Base-by-base conservation (phyloP, 2,329 filamentous ascomycete species). In the Trichoderma arundinaceum region DNA sequence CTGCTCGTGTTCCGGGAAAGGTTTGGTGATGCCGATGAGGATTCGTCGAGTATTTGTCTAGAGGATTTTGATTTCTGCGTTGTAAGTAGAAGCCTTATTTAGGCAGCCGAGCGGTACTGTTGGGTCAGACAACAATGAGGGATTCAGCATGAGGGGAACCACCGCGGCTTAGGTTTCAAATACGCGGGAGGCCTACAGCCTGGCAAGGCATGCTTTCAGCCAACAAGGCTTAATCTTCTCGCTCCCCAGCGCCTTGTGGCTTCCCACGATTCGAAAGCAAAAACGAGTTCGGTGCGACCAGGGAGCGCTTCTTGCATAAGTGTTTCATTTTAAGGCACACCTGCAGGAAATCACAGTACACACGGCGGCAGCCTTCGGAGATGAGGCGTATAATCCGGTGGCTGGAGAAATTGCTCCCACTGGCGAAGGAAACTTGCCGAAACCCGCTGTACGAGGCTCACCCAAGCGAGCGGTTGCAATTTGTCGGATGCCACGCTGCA, bases 151-250 rank as follows among this genome's bases (percentile, higher is more conserved):
- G 22, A 28, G 48, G 48, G 59, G 17, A 44, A 32, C 19, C 38
- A 15, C 59, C 17, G 57, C 57, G 3, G 19, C 53, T 62, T 62
- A 62, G 54, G 54, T 33, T 56, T 32, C 19, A 17, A 35, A 10
- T n/a, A 8, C 13, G 35, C 19, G 48, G 48, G 59, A 53, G 59
- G 59, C 59, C 48, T 53, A 62, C 48, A 62, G 28, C 54, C 41
- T 44, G n/a, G 1, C 38, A 28, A 62, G 33, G 44, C n/a, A 43
- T 52, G 48, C 15, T 33, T 62, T 39, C 48, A 28, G 48, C 46
- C 58, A 44, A 41, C 33, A 28, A 44, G n/a, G 35, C 28, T 32
- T 44, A 62, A 44, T 38, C 38, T 53, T 62, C 38, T 58, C 8
- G 22, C 22, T 46, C 15, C 32, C 5, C n/a, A 43, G 22, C 59